Conservation (phyloP, 2,329 filamentous ascomycete species). For the Fusarium newnesense region DNA sequence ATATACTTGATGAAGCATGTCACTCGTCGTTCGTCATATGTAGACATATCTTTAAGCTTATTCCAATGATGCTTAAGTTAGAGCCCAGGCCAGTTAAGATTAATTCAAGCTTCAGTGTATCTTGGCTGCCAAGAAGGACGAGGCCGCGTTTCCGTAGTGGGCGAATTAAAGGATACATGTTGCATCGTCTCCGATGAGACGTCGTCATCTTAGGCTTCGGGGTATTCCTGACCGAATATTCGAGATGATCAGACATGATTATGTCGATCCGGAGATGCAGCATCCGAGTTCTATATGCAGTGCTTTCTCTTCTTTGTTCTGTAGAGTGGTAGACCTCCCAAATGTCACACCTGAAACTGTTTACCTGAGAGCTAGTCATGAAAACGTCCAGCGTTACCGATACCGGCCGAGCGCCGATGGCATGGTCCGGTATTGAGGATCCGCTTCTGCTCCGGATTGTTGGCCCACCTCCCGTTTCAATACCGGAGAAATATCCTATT, state of each 20-base stretch:
- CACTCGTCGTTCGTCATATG: background rate
- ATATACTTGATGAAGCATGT: background rate
- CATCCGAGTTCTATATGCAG: background rate
- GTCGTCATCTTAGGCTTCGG: background rate
- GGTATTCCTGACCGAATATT: background rate
- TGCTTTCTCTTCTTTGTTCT: background rate
- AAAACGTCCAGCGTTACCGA: background rate
- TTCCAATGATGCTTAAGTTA: conserved; percentile 4
- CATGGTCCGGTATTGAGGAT: background rate
- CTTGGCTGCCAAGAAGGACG: conserved; percentile 6
- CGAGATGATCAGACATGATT: background rate
- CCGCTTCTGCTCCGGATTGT: conserved; percentile 4
- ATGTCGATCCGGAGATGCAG: background rate
- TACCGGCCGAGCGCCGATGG: background rate
- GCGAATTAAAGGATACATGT: conserved; percentile 15
- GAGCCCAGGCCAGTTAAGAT: background rate
- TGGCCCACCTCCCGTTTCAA: conserved; percentile 24
- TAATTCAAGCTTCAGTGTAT: background rate
- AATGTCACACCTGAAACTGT: background rate
- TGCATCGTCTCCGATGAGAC: background rate
- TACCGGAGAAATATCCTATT: conserved; percentile 40
- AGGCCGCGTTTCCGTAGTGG: conserved; percentile 5
- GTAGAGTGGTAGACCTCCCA: background rate
- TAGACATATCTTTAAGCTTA: conserved; percentile 1
- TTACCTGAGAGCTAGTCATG: background rate